Conservation (phyloP, 257 asterid genomes). For the Gentiana macrophylla region DNA sequence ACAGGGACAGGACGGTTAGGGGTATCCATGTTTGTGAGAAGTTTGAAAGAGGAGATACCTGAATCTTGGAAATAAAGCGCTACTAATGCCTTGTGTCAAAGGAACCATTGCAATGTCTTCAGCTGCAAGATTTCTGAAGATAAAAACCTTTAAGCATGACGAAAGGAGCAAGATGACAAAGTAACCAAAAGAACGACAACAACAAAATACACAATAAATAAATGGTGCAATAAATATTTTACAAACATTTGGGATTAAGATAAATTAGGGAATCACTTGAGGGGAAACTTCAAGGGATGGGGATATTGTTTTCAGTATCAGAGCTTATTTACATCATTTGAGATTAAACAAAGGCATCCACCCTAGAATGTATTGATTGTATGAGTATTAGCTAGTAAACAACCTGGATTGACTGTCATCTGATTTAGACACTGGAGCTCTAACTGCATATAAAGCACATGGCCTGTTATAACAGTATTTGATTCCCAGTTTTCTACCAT, state of each 20-base stretch:
- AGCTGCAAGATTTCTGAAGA: constrained; percentile 36
- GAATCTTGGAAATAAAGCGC: constrained; percentile 82
- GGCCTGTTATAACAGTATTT: constrained; percentile 77
- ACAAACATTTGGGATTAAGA: not conserved
- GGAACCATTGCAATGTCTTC: constrained; percentile 29
- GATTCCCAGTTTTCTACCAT: constrained; percentile 72
- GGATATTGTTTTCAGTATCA: too few species aligned
- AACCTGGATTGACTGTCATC: constrained; percentile 31
- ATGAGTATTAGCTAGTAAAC: constrained; percentile 4
- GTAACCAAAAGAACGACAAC: not conserved
- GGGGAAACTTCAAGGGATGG: too few species aligned
- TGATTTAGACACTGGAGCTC: constrained; percentile 44
- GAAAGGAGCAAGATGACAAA: not conserved
- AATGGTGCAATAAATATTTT: not conserved
- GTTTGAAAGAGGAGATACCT: constrained; percentile 33
- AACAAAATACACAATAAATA: not conserved
- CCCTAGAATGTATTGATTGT: too few species aligned
- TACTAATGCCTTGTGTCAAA: constrained; percentile 56
- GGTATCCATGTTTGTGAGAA: not conserved
- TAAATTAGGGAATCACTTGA: not conserved
- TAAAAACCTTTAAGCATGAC: not conserved
- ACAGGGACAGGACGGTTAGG: not conserved
- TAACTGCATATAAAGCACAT: constrained; percentile 73
- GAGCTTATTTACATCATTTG: too few species aligned
- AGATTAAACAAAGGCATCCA: too few species aligned